These are phyloP conservation scores for Haplosporangium sp. DNA, from an alignment of 371 early-diverging fungal genomes.

Conservation along the genomic window DNA sequence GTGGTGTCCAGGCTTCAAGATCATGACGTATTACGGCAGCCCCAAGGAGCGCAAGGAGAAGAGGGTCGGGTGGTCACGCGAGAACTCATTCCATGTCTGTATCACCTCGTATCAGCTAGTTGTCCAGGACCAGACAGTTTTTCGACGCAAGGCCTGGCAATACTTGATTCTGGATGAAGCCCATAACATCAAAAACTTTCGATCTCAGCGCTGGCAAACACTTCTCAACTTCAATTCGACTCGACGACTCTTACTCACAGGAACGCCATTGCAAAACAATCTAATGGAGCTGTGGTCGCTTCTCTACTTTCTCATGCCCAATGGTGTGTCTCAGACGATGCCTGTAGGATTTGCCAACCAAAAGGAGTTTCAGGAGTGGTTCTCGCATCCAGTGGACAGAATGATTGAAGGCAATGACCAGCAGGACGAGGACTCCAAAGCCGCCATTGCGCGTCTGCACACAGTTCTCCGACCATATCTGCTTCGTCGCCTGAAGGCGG, in stretches of 20 bases:
- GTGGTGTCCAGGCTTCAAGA: conserved; percentile 91
- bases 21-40: conserved; percentile 85
- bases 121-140: conserved; percentile 79
- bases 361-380: conserved; percentile 92
- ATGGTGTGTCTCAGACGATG: conserved; percentile 67
- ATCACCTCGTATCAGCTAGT: conserved; percentile 91
- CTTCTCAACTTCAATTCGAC: conserved; percentile 85
- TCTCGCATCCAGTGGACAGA: conserved; percentile 84
- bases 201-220: conserved; percentile 94
- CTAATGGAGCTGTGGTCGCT: conserved; percentile 95
- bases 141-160: conserved; percentile 86
- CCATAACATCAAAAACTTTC: conserved; percentile 96
- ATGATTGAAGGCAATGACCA: conserved; percentile 75
- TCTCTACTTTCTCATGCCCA: conserved; percentile 94
- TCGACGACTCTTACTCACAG: conserved; percentile 88
- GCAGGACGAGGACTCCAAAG: conserved; percentile 68
- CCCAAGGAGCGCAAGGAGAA: conserved; percentile 83
- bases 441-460: conserved; percentile 76
- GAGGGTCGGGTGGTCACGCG: conserved; percentile 84
- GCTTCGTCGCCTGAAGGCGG: conserved; percentile 84
- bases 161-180: conserved; percentile 96
- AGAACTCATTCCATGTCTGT: conserved; percentile 87
- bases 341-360: conserved; percentile 83
- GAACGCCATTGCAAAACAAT: conserved; percentile 97
- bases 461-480: conserved; percentile 90